phyloP scores from a whole-genome alignment of 2,329 filamentous ascomycete genomes.

The Cladosporium sp. region DNA sequence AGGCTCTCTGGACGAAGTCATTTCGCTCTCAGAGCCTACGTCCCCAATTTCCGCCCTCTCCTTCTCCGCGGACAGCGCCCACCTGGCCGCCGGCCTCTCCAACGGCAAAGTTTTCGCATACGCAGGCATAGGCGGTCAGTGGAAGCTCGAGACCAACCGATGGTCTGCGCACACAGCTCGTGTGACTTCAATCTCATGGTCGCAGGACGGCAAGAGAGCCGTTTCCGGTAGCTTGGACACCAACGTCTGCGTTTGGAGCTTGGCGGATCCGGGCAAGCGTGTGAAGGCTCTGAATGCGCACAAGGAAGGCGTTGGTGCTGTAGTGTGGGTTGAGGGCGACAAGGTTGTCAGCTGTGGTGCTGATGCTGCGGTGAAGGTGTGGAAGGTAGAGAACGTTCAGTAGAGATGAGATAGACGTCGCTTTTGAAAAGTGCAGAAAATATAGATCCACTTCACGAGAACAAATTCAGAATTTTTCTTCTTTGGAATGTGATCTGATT shows the following conservation, averaged over 20 bases:
- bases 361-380: slow-evolving; percentile 87
- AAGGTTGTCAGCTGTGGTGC: slow-evolving; percentile 75
- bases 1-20: slow-evolving; percentile 41
- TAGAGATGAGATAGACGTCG: not conserved
- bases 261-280: slow-evolving; percentile 73
- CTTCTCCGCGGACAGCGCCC: slow-evolving; percentile 71
- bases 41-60: slow-evolving; percentile 71
- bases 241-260: slow-evolving; percentile 86
- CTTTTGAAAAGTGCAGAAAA: not conserved
- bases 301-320: slow-evolving; percentile 89
- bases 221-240: slow-evolving; percentile 85
- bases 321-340: slow-evolving; percentile 65
- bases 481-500: too few species aligned
- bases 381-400: slow-evolving; percentile 50
- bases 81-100: slow-evolving; percentile 75
- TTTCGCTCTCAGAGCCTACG: slow-evolving; percentile 61
- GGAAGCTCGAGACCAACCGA: slow-evolving; percentile 70
- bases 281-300: slow-evolving; percentile 83
- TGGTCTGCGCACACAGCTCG: slow-evolving; percentile 68
- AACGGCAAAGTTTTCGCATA: slow-evolving; percentile 86
- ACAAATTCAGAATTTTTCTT: too few species aligned
- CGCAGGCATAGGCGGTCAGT: slow-evolving; percentile 45
- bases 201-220: slow-evolving; percentile 66
- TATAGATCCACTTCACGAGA: too few species aligned
- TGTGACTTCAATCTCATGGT: slow-evolving; percentile 69